phyloP scores from a whole-genome alignment of 768 basidiomycete species.

The Lactarius hengduanensis region DNA sequence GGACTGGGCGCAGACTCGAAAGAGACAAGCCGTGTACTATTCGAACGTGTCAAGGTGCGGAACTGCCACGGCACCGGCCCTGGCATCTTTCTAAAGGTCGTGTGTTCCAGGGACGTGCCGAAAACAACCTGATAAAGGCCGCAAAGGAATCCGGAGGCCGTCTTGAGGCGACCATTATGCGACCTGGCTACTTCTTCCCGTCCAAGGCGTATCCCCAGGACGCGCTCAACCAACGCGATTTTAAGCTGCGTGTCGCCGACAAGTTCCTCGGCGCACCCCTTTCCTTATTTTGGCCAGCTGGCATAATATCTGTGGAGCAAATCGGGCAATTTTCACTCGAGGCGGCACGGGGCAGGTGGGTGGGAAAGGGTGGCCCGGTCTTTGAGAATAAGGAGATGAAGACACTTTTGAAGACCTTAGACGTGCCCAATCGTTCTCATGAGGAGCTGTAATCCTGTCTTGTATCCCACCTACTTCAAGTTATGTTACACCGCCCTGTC shows the following conservation, averaged over 20 bases:
- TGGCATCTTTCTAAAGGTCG: neutral
- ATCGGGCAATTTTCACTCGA: slow-evolving; percentile 23
- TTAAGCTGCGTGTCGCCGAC: slow-evolving; percentile 11
- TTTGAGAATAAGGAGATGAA: slow-evolving; percentile 28
- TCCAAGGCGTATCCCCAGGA: slow-evolving; percentile 25
- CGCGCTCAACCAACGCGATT: slow-evolving; percentile 17
- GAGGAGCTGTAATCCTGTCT: neutral
- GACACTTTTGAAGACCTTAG: slow-evolving; percentile 7
- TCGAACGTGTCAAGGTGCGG: slow-evolving; percentile 32
- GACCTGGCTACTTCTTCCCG: slow-evolving; percentile 29
- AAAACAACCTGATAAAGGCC: slow-evolving; percentile 23
- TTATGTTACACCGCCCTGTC: neutral
- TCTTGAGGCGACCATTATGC: slow-evolving; percentile 19
- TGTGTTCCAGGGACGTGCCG: slow-evolving; percentile 22
- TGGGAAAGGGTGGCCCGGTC: slow-evolving; percentile 10
- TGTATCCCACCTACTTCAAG: too few species aligned
- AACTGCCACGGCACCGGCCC: neutral
- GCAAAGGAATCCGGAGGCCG: slow-evolving; percentile 14
- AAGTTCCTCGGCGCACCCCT: slow-evolving; percentile 17
- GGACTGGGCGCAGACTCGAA: slow-evolving; percentile 33
- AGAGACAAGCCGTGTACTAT: slow-evolving; percentile 31
- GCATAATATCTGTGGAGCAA: slow-evolving; percentile 14
- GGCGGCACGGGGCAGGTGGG: slow-evolving; percentile 25
- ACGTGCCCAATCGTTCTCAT: neutral
- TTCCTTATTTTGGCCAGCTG: slow-evolving; percentile 12